Evolutionary conservation across 805 yeast genomes (phyloP).

Genomic region (Wickerhamiella spandovensis): DNA sequence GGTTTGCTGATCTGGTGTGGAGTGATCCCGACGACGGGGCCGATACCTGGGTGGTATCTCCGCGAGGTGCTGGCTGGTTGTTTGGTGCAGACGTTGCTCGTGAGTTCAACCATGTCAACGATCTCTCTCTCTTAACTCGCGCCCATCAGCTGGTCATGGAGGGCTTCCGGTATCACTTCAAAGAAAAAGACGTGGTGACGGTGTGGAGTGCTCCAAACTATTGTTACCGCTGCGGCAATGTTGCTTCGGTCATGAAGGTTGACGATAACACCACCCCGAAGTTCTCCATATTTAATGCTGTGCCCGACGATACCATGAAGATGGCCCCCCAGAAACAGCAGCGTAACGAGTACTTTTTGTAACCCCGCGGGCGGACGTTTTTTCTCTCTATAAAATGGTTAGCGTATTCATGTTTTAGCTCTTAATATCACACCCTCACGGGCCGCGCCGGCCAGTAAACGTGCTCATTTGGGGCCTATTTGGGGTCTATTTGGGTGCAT

Average conservation of each 20-base stretch:
- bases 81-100: slow-evolving; percentile 90
- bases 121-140: slow-evolving; percentile 75
- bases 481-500: no score
- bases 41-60: slow-evolving; percentile 95
- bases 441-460: no score
- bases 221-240: slow-evolving; percentile 96
- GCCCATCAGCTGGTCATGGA: slow-evolving; percentile 99
- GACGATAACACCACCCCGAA: slow-evolving; percentile 77
- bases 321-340: slow-evolving; percentile 26
- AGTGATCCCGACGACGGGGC: slow-evolving; percentile 89
- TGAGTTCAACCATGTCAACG: slow-evolving; percentile 92
- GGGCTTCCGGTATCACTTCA: slow-evolving; percentile 92
- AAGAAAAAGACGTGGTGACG: slow-evolving; percentile 91
- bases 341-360: slow-evolving; percentile 28
- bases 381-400: not conserved
- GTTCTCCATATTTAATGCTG: slow-evolving; percentile 90
- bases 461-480: no score
- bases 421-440: no score
- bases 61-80: slow-evolving; percentile 98
- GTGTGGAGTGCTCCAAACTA: slow-evolving; percentile 98
- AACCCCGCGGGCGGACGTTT: slow-evolving; percentile 3
- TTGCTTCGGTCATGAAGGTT: slow-evolving; percentile 94
- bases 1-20: slow-evolving; percentile 95
- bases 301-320: slow-evolving; percentile 46
- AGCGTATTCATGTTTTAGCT: not conserved